Conservation (phyloP, 176 grass and related monocot species). For the Triticum timopheevii region DNA sequence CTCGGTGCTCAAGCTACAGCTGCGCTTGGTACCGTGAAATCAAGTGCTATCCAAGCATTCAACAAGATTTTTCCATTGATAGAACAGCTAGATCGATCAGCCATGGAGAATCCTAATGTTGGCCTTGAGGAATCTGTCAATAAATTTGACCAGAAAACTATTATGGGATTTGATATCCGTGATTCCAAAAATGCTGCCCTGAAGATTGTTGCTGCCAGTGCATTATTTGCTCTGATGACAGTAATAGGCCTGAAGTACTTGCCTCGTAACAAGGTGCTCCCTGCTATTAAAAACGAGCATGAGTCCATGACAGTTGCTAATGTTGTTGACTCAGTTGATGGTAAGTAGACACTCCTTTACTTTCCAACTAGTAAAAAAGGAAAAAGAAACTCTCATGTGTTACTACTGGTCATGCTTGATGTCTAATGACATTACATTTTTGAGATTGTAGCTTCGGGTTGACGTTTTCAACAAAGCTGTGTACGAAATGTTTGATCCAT, state of each 20-base stretch:
- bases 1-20: conserved; percentile 79
- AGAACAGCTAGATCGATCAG: conserved; percentile 51
- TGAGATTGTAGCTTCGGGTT: neutral
- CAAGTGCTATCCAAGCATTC: conserved; percentile 84
- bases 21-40: conserved; percentile 72
- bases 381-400: neutral
- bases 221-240: conserved; percentile 65
- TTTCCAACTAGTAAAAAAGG: neutral
- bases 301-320: conserved; percentile 41
- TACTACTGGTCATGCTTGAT: conserved; percentile 6
- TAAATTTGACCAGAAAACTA: conserved; percentile 31
- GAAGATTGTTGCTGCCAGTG: conserved; percentile 66
- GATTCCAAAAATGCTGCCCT: conserved; percentile 53
- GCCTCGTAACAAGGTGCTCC: conserved; percentile 56
- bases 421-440: neutral
- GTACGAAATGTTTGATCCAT: neutral
- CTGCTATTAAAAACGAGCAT: conserved; percentile 42
- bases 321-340: conserved; percentile 44
- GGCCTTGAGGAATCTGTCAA: conserved; percentile 37
- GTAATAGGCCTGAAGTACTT: conserved; percentile 59
- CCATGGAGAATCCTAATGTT: conserved; percentile 20
- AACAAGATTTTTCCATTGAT: conserved; percentile 81
- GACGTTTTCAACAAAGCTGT: neutral
- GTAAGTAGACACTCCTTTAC: conserved; percentile 24
- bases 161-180: conserved; percentile 10